These are phyloP conservation scores for Saccharomycopsis sp. DNA, from an alignment of 805 yeast genomes.

Conservation along the genomic window DNA sequence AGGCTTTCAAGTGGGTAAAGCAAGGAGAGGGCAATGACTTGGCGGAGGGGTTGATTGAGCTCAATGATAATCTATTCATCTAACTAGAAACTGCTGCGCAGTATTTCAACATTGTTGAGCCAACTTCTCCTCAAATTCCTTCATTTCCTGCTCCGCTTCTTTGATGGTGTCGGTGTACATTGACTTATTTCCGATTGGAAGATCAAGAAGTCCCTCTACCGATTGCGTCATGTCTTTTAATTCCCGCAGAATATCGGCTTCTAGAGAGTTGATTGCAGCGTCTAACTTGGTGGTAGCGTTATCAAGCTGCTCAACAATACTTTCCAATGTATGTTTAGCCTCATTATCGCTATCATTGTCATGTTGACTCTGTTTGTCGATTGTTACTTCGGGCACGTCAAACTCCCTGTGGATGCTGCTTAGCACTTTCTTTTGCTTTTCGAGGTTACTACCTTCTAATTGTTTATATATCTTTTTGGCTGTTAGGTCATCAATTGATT, in stretches of 20 bases:
- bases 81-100: background rate
- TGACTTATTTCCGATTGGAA: background rate
- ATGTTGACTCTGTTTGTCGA: background rate
- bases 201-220: background rate
- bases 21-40: background rate
- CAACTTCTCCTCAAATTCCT: background rate
- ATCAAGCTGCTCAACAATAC: background rate
- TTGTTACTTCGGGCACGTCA: background rate
- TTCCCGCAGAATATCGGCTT: background rate
- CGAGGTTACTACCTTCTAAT: background rate
- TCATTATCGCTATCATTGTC: background rate
- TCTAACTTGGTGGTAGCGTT: background rate
- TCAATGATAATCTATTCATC: background rate
- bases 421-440: background rate
- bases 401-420: background rate
- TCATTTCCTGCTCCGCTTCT: background rate
- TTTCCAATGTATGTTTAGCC: background rate
- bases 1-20: slow-evolving; percentile 61
- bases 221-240: background rate
- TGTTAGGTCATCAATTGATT: background rate
- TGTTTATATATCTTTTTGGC: background rate
- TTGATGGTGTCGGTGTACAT: background rate
- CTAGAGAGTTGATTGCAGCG: background rate
- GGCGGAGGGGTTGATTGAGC: background rate
- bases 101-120: too few species aligned